Percentiles rank a stretch among this genome's conserved stretches.
Conservation (phyloP, 1,284 basidiomycete genomes). For the Limonomyces culmigenus region DNA sequence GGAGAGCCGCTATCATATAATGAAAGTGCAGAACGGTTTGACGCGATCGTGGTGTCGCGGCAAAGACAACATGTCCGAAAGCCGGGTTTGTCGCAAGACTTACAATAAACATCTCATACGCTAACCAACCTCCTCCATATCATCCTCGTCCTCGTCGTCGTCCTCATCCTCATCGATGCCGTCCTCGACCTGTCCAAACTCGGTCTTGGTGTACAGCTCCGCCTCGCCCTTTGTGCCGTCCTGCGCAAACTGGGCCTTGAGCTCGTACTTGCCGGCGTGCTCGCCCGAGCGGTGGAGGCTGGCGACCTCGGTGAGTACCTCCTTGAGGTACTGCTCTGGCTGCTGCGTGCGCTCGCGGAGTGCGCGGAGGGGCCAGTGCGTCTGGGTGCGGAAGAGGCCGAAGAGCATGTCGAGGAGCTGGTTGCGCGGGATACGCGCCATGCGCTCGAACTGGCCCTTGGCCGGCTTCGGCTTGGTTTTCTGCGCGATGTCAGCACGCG, state of each 20-base stretch:
- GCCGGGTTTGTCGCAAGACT: too few relatives aligned
- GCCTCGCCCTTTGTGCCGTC: slow-evolving; percentile 25
- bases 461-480: slow-evolving; percentile 42
- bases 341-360: slow-evolving; percentile 76
- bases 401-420: slow-evolving; percentile 84
- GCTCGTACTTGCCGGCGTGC: slow-evolving; percentile 52
- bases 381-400: slow-evolving; percentile 57
- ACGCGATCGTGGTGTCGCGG: too few relatives aligned
- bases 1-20: too few relatives aligned
- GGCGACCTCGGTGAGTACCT: slow-evolving; percentile 72
- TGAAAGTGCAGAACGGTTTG: too few relatives aligned
- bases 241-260: slow-evolving; percentile 47
- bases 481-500: too few relatives aligned
- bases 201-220: slow-evolving; percentile 14
- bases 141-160: slow-evolving; percentile 21
- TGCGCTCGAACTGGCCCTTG: slow-evolving; percentile 69
- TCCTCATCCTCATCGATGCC: slow-evolving; percentile 12
- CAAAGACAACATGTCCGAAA: too few relatives aligned
- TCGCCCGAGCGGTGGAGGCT: slow-evolving; percentile 70
- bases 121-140: slow-evolving; percentile 32
- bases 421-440: slow-evolving; percentile 79
- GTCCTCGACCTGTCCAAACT: slow-evolving; percentile 17
- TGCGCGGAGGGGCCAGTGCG: slow-evolving; percentile 72
- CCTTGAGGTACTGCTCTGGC: slow-evolving; percentile 83
- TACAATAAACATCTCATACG: too few relatives aligned